Evolutionary conservation across 164 flowering plant genomes (phyloP), one percentile per base, ranked within the genome.

Genomic region (Protea cynaroides): DNA sequence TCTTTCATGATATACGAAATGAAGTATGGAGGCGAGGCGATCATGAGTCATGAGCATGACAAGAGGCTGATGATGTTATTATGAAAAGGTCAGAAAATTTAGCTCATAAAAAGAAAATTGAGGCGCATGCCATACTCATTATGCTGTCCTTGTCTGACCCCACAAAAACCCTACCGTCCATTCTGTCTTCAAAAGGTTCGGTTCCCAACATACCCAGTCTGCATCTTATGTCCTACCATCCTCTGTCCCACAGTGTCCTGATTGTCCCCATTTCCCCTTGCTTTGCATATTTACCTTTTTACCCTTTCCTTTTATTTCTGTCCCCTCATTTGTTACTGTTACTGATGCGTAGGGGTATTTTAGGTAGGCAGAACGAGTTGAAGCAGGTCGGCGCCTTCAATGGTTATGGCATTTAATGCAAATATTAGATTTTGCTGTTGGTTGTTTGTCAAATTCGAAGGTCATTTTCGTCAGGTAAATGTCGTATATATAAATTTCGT

Each of bases 111-210:
- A 8, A 8, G 23, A 47, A 65, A 61, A 65, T 61, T 57, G 65
- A 65, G 65, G 74, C 74, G 74, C 74, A 71, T 71, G 74, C 70
- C 58, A 38, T 58, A 57, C 72, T 71, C 72, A 75, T 75, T 38
- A 75, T 83, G 75, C 72, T 82, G 87, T 84, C 84, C 79, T 76
- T 29, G 78, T 78, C 72, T 68, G 72, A 37, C 78, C 78, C 86
- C 80, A 78, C 86, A 75, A 81, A 70, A 65, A 3, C 54, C 29
- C 66, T 21, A 53, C 64, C 58, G 24, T 50, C 55, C 64, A 47
- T 64, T 52, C 59, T 69, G 56, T 64, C 58, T 70, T 70, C n/a
- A n/a, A n/a, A 67, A 19, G 60, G 58, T 61, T 40, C 55, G 65
- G 63, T 61, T 69, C 61, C 70, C 58, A 44, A 44, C 2, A 44